Conservation (phyloP, 768 basidiomycete species). For the Phaeolepiota aurea region DNA sequence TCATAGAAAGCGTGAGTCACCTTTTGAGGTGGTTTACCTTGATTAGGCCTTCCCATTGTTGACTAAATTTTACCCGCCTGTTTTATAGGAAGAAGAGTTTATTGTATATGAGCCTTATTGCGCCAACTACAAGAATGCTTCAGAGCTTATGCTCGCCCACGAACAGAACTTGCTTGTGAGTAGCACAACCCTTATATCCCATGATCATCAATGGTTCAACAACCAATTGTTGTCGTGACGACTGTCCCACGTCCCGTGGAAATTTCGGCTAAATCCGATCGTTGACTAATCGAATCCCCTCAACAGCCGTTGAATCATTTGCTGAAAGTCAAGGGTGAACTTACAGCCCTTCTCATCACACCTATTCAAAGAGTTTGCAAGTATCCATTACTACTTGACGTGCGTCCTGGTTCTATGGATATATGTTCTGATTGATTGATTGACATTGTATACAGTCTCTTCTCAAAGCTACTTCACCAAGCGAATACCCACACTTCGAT, state of each 20-base stretch:
- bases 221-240: constrained; percentile 22
- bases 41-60: constrained; percentile 13
- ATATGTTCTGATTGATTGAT: constrained; percentile 5
- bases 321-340: constrained; percentile 86
- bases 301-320: constrained; percentile 71
- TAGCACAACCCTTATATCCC: constrained; percentile 12
- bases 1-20: constrained; percentile 71
- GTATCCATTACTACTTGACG: constrained; percentile 91
- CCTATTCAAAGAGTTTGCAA: constrained; percentile 98
- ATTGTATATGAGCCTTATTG: constrained; percentile 96
- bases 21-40: constrained; percentile 29
- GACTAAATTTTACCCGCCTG: constrained; percentile 17
- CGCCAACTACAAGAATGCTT: constrained; percentile 85
- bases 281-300: constrained; percentile 32
- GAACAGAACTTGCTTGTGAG: constrained; percentile 82
- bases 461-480: constrained; percentile 58
- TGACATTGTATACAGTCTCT: constrained; percentile 42
- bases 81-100: constrained; percentile 90
- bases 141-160: constrained; percentile 77
- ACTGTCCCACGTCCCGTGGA: constrained; percentile 11
- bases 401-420: constrained; percentile 27
- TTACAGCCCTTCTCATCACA: constrained; percentile 96
- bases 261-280: constrained; percentile 18
- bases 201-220: constrained; percentile 9
- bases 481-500: constrained; percentile 61